Conservation (phyloP, 352 stramenopile species). For the Globisporangium cystogenes region DNA sequence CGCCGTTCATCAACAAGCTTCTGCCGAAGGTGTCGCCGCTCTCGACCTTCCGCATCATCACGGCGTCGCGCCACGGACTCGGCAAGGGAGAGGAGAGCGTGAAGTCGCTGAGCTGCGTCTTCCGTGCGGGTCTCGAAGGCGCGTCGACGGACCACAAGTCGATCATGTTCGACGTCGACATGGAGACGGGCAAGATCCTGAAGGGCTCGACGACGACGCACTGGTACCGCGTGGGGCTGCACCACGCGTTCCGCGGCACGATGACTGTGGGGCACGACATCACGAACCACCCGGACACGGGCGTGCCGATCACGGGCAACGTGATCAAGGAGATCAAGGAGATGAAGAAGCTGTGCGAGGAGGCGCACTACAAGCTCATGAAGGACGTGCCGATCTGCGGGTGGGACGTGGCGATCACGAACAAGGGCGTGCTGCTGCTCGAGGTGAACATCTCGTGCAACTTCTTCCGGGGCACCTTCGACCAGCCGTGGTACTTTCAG, state of each 20-base stretch:
- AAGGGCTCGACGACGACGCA: slow-evolving; percentile 96
- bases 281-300: slow-evolving; percentile 87
- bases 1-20: slow-evolving; percentile 87
- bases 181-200: slow-evolving; percentile 89
- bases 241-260: slow-evolving; percentile 64
- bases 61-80: slow-evolving; percentile 78
- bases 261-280: slow-evolving; percentile 86
- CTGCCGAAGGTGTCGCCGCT: slow-evolving; percentile 92
- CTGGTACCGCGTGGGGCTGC: slow-evolving; percentile 91
- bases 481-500: slow-evolving; percentile 84
- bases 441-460: slow-evolving; percentile 95
- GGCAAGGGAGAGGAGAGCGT: slow-evolving; percentile 48
- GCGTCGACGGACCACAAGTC: slow-evolving; percentile 96
- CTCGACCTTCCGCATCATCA: slow-evolving; percentile 98
- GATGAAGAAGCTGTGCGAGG: slow-evolving; percentile 75
- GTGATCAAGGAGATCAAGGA: slow-evolving; percentile 87
- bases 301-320: slow-evolving; percentile 81
- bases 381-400: slow-evolving; percentile 90
- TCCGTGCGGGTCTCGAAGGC: slow-evolving; percentile 55
- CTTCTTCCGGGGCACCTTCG: slow-evolving; percentile 92
- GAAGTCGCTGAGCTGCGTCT: slow-evolving; percentile 79
- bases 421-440: slow-evolving; percentile 82
- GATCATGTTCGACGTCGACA: slow-evolving; percentile 98
- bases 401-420: slow-evolving; percentile 92
- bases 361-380: slow-evolving; percentile 90